A percentile compares a stretch with the other conserved stretches of the same genome.
Conservation (phyloP, 2,329 filamentous ascomycete genomes). For the Moelleriella libera region DNA sequence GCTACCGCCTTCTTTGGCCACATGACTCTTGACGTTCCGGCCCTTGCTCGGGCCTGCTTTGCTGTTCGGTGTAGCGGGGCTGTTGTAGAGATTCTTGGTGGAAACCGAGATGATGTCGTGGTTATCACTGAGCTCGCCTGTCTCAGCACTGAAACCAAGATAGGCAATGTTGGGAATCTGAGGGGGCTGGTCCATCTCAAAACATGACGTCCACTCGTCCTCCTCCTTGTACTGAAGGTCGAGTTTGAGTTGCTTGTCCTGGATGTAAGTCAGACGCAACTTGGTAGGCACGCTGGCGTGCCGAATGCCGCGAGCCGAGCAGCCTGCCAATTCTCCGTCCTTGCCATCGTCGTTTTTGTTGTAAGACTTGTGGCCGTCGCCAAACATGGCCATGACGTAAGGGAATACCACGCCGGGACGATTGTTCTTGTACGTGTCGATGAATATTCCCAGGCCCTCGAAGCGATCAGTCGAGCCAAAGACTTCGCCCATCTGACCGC, state of each 20-base stretch:
- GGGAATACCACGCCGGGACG: constrained; percentile 89
- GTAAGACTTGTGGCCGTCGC: constrained; percentile 78
- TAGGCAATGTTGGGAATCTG: constrained; percentile 68
- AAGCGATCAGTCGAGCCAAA: constrained; percentile 84
- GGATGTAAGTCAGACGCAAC: constrained; percentile 85
- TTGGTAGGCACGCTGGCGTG: constrained; percentile 69
- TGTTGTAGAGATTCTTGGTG: constrained; percentile 76
- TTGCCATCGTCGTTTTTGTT: constrained; percentile 94
- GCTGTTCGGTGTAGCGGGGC: constrained; percentile 21
- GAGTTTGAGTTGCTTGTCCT: constrained; percentile 80
- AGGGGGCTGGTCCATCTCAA: constrained; percentile 56
- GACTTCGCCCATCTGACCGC: constrained; percentile 64
- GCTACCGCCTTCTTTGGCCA: constrained; percentile 31
- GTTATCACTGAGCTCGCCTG: constrained; percentile 91
- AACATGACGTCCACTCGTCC: constrained; percentile 80
- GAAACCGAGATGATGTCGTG: constrained; percentile 87
- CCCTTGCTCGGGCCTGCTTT: constrained; percentile 22
- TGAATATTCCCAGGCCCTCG: constrained; percentile 86
- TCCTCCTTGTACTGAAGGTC: constrained; percentile 91
- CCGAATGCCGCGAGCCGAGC: constrained; percentile 84
- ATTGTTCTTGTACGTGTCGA: constrained; percentile 99
- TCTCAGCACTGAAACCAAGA: constrained; percentile 73
- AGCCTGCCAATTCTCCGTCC: constrained; percentile 81
- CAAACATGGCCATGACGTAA: constrained; percentile 96
- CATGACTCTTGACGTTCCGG: constrained; percentile 15